A percentile compares a stretch with the other conserved stretches of the same genome.
Conservation (phyloP, 2,329 filamentous ascomycete genomes). For the Periglandula ipomoeae region DNA sequence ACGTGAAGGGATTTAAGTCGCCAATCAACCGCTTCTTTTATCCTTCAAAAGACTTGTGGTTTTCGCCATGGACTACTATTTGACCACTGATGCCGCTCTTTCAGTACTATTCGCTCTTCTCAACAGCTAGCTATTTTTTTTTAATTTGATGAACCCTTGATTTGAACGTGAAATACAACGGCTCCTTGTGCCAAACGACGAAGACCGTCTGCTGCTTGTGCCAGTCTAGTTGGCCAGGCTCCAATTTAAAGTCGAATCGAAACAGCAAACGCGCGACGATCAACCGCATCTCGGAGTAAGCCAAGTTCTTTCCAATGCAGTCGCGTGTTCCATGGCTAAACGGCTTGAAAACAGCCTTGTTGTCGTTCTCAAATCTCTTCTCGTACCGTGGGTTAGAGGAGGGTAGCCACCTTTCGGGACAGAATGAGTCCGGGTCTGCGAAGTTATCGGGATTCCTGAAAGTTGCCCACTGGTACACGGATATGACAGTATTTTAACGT, state of each 20-base stretch:
- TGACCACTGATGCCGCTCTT: no score
- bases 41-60: no score
- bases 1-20: no score
- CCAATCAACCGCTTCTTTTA: no score
- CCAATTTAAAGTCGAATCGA: slow-evolving; percentile 32
- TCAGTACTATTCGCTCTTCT: no score
- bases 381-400: slow-evolving; percentile 21
- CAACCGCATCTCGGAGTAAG: slow-evolving; percentile 38
- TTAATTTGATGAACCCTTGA: no score
- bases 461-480: slow-evolving; percentile 33
- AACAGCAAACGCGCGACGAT: slow-evolving; percentile 34
- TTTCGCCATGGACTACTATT: no score
- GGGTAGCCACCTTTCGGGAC: slow-evolving; percentile 36
- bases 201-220: slow-evolving; percentile 11
- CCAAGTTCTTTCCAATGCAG: slow-evolving; percentile 33
- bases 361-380: slow-evolving; percentile 30
- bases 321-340: slow-evolving; percentile 30
- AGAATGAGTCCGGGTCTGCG: slow-evolving; percentile 32
- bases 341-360: slow-evolving; percentile 24
- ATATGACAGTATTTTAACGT: slow-evolving; percentile 27
- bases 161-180: no score
- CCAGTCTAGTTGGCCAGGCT: slow-evolving; percentile 17
- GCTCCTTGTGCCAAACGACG: slow-evolving; percentile 13
- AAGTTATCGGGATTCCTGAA: slow-evolving; percentile 36
- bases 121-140: no score